A percentile compares a stretch with the other conserved stretches of the same genome.
Evolutionary conservation across 1,139 yeast genomes (phyloP).

Genomic region (Taphrina sp.): DNA sequence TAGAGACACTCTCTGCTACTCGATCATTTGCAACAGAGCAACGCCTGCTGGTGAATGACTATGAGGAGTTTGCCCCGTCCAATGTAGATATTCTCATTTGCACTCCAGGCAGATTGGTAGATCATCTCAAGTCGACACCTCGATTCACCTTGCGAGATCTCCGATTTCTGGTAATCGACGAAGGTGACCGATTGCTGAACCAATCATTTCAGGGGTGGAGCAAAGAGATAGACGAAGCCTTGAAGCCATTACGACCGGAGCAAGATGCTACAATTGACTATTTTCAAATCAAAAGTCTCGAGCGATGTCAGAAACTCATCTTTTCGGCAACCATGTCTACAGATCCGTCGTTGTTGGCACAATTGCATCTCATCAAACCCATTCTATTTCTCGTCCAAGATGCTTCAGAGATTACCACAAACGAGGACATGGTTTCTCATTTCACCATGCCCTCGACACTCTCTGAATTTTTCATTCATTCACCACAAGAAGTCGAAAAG

Average conservation of each 20-base stretch:
- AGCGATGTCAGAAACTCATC: constrained; percentile 56
- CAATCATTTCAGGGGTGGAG: constrained; percentile 95
- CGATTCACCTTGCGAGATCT: constrained; percentile 49
- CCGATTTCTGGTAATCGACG: constrained; percentile 79
- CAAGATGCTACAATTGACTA: constrained; percentile 10
- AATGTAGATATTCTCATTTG: constrained; percentile 64
- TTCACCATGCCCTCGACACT: constrained; percentile 45
- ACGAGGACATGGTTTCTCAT: constrained; percentile 49
- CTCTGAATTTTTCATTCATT: constrained; percentile 36
- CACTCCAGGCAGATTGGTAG: constrained; percentile 94
- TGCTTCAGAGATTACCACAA: constrained; percentile 32
- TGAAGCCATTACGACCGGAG: constrained; percentile 6
- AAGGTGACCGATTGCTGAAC: constrained; percentile 86
- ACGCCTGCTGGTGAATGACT: constrained; percentile 45
- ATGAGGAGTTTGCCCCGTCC: constrained; percentile 49
- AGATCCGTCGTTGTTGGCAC: constrained; percentile 80
- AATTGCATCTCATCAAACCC: constrained; percentile 66
- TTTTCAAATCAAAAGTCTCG: constrained; percentile 28
- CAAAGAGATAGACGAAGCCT: constrained; percentile 47
- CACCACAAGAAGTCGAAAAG: constrained; percentile 46
- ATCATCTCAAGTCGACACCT: constrained; percentile 57
- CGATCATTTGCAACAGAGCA: constrained; percentile 68
- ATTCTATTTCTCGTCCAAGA: constrained; percentile 64
- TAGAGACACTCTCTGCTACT: constrained; percentile 62
- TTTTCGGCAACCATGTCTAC: constrained; percentile 94